Evolutionary conservation across 179 eudicot species (phyloP), one percentile per base, ranked within the genome.

Genomic region (Monotropa hypopitys): DNA sequence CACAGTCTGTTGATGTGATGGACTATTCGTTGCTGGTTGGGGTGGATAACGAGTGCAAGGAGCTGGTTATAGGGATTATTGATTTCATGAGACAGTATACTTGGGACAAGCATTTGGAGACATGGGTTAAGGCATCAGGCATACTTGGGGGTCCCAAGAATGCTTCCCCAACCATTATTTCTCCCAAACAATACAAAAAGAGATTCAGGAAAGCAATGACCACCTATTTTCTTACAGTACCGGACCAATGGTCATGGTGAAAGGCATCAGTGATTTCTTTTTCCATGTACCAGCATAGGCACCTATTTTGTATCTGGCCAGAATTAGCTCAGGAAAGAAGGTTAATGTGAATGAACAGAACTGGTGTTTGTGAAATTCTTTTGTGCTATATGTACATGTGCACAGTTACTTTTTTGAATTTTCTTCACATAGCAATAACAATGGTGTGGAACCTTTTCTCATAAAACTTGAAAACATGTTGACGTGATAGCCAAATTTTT

Each of bases 91-190:
- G 99, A 76, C 98, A 96, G 62, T 96, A 93, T 62, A 96, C 99
- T 3, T 96, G 99, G 99, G 99, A 96, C 82, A 94, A 96, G 88
- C 99, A 96, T 82, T 87, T 96, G 16, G 99, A 96, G 92, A 96
- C 99, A 12, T 96, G 99, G 99, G 99, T 93, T 6, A 96, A 96
- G 85, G 96, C 98, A 43, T 90, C 99, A 7, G 99, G 99, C 59
- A 87, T 96, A 66, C 88, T 96, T 0, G 99, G 98, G 3, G 98
- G 99, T n/a, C 90, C 91, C 2, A 96, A 86, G 82, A 91, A 91
- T 33, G 89, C 89, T 46, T 86, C 97, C 11, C 99, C 99, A 7
- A 94, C 99, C 35, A 91, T 96, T 53, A 78, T 96, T 75, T 96
- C 99, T 57, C 99, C 99, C 0, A 89, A 86, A 77, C 94, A 93